Evolutionary conservation across 208 protist genomes (phyloP).

Genomic region (Lotmaria passim): DNA sequence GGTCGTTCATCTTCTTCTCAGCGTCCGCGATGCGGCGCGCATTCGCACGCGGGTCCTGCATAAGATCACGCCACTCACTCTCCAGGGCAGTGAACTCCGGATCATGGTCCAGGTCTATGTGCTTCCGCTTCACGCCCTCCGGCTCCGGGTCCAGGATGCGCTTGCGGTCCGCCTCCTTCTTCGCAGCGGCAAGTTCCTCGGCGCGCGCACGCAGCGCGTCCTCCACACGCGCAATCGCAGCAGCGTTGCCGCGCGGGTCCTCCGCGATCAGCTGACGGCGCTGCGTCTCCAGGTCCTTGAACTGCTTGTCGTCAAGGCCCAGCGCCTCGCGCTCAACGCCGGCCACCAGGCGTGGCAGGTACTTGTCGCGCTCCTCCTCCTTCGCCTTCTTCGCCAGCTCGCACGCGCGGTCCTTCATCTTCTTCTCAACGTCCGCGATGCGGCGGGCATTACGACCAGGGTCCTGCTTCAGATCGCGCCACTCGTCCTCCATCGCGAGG

Average conservation of each 20-base stretch:
- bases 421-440: background rate
- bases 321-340: conserved; percentile 29
- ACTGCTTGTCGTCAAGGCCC: conserved; percentile 68
- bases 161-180: conserved; percentile 52
- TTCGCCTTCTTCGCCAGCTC: conserved; percentile 56
- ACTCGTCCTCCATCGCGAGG: background rate
- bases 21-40: conserved; percentile 25
- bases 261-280: conserved; percentile 54
- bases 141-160: conserved; percentile 60
- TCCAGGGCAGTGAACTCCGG: conserved; percentile 61
- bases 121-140: conserved; percentile 60
- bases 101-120: conserved; percentile 65
- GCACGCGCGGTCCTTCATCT: conserved; percentile 1
- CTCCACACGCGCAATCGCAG: conserved; percentile 60
- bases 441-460: conserved; percentile 30
- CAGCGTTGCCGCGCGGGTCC: conserved; percentile 46
- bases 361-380: conserved; percentile 56
- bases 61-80: conserved; percentile 49
- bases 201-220: conserved; percentile 62
- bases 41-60: conserved; percentile 51
- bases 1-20: conserved; percentile 55
- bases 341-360: conserved; percentile 28
- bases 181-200: conserved; percentile 59
- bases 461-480: conserved; percentile 55
- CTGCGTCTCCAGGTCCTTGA: conserved; percentile 65